Evolutionary conservation across 177 flowering plant genomes (phyloP), one percentile per base, ranked within the genome.

Genomic region (Tripterygium wilfordii): DNA sequence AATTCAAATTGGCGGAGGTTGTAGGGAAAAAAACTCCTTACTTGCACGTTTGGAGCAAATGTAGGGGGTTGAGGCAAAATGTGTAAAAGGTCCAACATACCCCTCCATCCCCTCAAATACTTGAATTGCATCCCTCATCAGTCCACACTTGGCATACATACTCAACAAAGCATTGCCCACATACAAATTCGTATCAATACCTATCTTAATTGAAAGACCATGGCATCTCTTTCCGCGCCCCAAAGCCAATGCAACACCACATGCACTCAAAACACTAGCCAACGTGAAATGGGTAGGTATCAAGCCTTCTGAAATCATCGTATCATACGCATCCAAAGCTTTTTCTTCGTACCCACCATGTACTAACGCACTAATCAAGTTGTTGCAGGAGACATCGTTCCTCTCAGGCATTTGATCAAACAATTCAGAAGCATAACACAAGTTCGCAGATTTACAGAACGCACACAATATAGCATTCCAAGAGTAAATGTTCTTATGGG

Each of bases 221-320:
- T 90, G 94, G 53, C 79, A 78, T 57, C 54, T 58, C 62, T 67
- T 74, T 23, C 94, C 94, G 40, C 44, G 58, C 17, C 46, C 61
- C 15, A 63, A 52, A 42, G 69, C 73, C 12, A 55, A 17, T 60
- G 71, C 36, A 5, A 50, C 63, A 37, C 88, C 79, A 64, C 73
- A 87, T 0, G 88, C 90, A 46, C 94, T 76, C 23, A 87, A 63
- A 50, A 84, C 81, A 64, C 92, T 89, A 0, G 89, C 83, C 48
- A 86, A 62, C 1, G 95, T 89, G 53, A 86, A 78, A 60, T 58
- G 68, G 25, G 80, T 68, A 5, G 85, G 81, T 62, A 40, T 43
- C 40, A 67, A 65, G 14, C 90, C 90, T 40, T 73, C 78, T 58
- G 19, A 12, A 38, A 42, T 60, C 97, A 87, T 80, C 61, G 3